A percentile compares a stretch with the other conserved stretches of the same genome.
Conservation (phyloP, 306 rosid species). For the Prunus mongolica region DNA sequence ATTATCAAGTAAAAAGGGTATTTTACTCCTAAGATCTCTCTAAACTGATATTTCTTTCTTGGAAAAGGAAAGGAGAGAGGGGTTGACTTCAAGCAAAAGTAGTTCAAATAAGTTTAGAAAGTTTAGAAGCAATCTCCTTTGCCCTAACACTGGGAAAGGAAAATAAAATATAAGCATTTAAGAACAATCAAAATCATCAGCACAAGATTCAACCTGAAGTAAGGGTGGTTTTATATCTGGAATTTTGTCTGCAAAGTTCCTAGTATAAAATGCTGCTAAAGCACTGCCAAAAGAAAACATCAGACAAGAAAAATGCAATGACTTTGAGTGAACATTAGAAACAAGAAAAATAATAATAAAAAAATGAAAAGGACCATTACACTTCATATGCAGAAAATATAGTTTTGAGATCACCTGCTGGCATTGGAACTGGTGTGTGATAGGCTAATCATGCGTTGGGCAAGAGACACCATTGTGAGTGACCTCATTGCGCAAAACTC, state of each 20-base stretch:
- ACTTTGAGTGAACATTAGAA: background rate
- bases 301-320: background rate
- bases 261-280: conserved; percentile 92
- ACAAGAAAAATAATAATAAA: background rate
- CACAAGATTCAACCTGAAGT: conserved; percentile 65
- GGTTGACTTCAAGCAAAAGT: background rate
- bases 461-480: conserved; percentile 89
- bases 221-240: conserved; percentile 84
- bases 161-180: background rate
- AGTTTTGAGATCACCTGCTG: conserved; percentile 61
- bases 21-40: background rate
- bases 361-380: background rate
- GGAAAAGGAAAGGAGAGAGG: background rate
- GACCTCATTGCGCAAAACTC: conserved; percentile 95
- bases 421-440: conserved; percentile 77
- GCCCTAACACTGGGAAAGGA: background rate
- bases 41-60: background rate
- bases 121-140: background rate
- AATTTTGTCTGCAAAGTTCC: conserved; percentile 72
- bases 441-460: conserved; percentile 85
- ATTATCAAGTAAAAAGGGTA: background rate
- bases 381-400: conserved; percentile 9
- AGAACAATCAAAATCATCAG: conserved; percentile 19
- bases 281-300: conserved; percentile 57
- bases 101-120: background rate